A percentile compares a stretch with the other conserved stretches of the same genome.
Evolutionary conservation across 2,329 filamentous ascomycete species (phyloP).

Genomic region (Paecilomyces formosus): DNA sequence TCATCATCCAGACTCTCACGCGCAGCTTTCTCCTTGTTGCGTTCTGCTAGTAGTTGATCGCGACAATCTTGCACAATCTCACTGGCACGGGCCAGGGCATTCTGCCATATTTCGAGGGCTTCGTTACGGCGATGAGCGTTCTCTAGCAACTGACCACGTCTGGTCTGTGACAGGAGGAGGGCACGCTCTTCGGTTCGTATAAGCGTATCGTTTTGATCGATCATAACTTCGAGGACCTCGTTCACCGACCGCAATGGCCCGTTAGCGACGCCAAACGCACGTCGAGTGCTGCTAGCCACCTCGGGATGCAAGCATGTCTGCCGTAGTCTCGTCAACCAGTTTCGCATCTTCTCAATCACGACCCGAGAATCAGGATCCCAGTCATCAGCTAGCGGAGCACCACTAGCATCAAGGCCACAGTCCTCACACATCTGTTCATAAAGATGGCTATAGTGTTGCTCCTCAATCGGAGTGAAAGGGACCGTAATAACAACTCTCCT

Average conservation of each 20-base stretch:
- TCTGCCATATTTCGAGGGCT: conserved; percentile 64
- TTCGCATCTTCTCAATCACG: conserved; percentile 64
- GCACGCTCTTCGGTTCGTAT: conserved; percentile 63
- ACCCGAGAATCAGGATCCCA: conserved; percentile 57
- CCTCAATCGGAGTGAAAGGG: conserved; percentile 83
- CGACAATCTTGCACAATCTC: conserved; percentile 55
- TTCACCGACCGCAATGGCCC: conserved; percentile 71
- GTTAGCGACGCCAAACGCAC: conserved; percentile 54
- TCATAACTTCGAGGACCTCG: conserved; percentile 85
- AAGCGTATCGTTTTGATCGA: conserved; percentile 67
- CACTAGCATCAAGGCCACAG: conserved; percentile 58
- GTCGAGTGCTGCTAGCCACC: conserved; percentile 60
- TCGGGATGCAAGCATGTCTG: conserved; percentile 83
- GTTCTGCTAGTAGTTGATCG: conserved; percentile 49
- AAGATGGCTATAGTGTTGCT: conserved; percentile 75
- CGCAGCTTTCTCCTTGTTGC: conserved; percentile 17
- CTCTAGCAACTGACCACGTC: conserved; percentile 69
- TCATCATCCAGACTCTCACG: conserved; percentile 12
- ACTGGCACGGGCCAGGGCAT: conserved; percentile 44
- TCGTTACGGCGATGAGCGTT: conserved; percentile 61
- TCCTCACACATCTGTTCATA: conserved; percentile 68
- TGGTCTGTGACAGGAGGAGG: conserved; percentile 56
- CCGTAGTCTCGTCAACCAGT: conserved; percentile 68
- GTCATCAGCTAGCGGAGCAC: conserved; percentile 52
- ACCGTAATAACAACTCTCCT: conserved; percentile 81